These are phyloP conservation scores for Suillus occidentalis DNA, from an alignment of 768 basidiomycete genomes.

Conservation along the genomic window DNA sequence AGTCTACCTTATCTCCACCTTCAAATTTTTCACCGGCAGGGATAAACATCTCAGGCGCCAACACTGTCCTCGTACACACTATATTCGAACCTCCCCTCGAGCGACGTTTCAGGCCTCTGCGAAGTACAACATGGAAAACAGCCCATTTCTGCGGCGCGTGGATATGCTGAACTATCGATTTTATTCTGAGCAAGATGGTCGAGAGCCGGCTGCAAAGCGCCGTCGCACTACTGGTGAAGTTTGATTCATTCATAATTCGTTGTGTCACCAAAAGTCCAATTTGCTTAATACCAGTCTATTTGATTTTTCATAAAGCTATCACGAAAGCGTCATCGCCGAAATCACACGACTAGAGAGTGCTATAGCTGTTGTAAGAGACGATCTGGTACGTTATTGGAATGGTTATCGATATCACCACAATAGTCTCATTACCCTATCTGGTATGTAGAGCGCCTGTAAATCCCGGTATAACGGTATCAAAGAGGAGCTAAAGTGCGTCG, in stretches of 20 bases:
- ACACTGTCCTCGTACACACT: not conserved
- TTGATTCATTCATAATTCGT: no score
- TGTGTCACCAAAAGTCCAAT: no score
- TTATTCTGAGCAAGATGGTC: not conserved
- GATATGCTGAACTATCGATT: not conserved
- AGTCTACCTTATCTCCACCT: no score
- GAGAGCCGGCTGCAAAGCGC: not conserved
- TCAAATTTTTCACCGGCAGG: no score
- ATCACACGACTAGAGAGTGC: slow-evolving; percentile 78
- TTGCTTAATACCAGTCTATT: no score
- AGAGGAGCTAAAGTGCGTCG: slow-evolving; percentile 81
- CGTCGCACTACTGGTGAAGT: not conserved
- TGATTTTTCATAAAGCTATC: no score
- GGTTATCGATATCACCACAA: not conserved
- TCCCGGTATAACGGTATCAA: slow-evolving; percentile 74
- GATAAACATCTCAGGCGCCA: not conserved
- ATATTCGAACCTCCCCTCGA: not conserved
- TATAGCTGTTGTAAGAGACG: slow-evolving; percentile 75
- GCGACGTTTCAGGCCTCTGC: not conserved
- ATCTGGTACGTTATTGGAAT: slow-evolving; percentile 55
- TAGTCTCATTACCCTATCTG: not conserved
- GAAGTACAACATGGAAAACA: not conserved
- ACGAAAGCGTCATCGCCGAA: slow-evolving; percentile 70
- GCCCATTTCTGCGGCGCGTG: not conserved
- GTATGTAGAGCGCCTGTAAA: slow-evolving; percentile 67